Percentiles rank a stretch among this genome's conserved stretches.
Evolutionary conservation across 345 rosid genomes (phyloP).

Genomic region (Syzygium grande): DNA sequence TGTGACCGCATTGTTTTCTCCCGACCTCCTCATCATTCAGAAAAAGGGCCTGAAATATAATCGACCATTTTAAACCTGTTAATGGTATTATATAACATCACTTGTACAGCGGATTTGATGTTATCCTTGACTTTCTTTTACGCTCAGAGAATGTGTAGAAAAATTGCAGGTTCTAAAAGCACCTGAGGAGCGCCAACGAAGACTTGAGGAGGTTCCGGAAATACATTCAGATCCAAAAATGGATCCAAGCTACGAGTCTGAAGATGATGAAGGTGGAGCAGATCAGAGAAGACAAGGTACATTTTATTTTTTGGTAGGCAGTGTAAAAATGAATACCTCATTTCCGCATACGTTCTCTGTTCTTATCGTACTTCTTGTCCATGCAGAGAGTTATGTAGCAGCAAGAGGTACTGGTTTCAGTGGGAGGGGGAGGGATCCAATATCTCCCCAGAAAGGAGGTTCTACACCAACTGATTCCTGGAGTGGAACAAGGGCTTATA

Average conservation of each 20-base stretch:
- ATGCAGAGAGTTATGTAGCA: slow-evolving; percentile 49
- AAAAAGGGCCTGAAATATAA: neutral
- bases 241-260: slow-evolving; percentile 94
- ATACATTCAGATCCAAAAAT: slow-evolving; percentile 93
- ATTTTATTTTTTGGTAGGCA: neutral
- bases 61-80: neutral
- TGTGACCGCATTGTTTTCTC: neutral
- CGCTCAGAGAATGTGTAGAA: slow-evolving; percentile 99
- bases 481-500: slow-evolving; percentile 56
- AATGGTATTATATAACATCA: neutral
- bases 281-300: slow-evolving; percentile 72
- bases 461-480: slow-evolving; percentile 50
- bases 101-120: neutral
- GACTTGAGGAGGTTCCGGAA: slow-evolving; percentile 92
- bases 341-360: neutral
- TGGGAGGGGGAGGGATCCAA: slow-evolving; percentile 70
- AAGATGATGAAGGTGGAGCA: slow-evolving; percentile 67
- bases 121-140: slow-evolving; percentile 53
- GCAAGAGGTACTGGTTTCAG: slow-evolving; percentile 56
- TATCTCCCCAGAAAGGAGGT: slow-evolving; percentile 70
- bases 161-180: slow-evolving; percentile 88
- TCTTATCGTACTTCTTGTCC: slow-evolving; percentile 11
- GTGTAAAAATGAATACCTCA: neutral
- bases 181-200: slow-evolving; percentile 90
- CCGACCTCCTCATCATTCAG: neutral